Evolutionary conservation across 108 stramenopile genomes (phyloP).

Genomic region (Chaetoceros tenuissimus): DNA sequence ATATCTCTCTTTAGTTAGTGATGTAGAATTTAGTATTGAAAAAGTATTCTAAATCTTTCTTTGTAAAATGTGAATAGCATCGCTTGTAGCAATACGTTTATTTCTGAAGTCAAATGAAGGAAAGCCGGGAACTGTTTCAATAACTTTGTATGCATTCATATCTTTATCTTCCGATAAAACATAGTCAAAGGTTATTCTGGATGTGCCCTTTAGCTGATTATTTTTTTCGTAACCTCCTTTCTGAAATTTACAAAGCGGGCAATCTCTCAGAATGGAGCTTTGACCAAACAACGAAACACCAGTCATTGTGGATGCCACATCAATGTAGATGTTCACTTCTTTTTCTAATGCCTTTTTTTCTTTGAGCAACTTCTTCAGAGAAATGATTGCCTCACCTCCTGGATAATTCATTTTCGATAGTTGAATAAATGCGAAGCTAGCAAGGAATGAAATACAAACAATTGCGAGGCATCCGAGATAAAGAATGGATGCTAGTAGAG

Average conservation of each 20-base stretch:
- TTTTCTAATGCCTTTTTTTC: not conserved
- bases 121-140: slow-evolving; percentile 49
- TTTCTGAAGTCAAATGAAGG: slow-evolving; percentile 46
- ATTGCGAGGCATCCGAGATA: slow-evolving; percentile 24
- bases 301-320: slow-evolving; percentile 82
- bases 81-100: slow-evolving; percentile 31
- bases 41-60: slow-evolving; percentile 12
- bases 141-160: slow-evolving; percentile 38
- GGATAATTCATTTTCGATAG: slow-evolving; percentile 75
- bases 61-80: slow-evolving; percentile 60
- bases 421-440: slow-evolving; percentile 52
- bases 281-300: slow-evolving; percentile 87
- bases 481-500: slow-evolving; percentile 21
- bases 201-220: slow-evolving; percentile 11
- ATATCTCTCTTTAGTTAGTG: too few species aligned
- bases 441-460: slow-evolving; percentile 35
- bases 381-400: slow-evolving; percentile 61
- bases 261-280: slow-evolving; percentile 22
- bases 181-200: slow-evolving; percentile 35
- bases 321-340: slow-evolving; percentile 52
- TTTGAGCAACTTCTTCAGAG: slow-evolving; percentile 31
- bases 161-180: slow-evolving; percentile 46
- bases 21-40: too few species aligned
- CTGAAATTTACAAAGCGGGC: slow-evolving; percentile 31
- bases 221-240: slow-evolving; percentile 82